Evolutionary conservation across 2,329 filamentous ascomycete genomes (phyloP).

Genomic region (Ceratocystis eucalypticola): DNA sequence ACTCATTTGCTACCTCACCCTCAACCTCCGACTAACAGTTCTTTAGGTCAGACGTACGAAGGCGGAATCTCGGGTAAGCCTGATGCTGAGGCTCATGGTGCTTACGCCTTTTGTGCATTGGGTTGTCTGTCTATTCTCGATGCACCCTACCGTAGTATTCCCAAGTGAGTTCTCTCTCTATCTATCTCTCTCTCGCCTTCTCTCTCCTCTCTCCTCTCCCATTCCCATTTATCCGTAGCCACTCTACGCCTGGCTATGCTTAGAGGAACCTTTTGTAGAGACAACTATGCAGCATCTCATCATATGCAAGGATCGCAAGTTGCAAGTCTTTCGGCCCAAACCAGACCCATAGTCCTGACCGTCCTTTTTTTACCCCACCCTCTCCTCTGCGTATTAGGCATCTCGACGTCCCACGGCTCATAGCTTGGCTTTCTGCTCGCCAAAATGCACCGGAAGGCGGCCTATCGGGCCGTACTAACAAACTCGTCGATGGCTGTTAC

Average conservation of each 20-base stretch:
- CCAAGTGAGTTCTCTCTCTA: slow-evolving; percentile 40
- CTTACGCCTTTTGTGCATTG: slow-evolving; percentile 88
- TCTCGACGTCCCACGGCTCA: slow-evolving; percentile 61
- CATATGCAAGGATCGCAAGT: background rate
- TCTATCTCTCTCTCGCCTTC: slow-evolving; percentile 11
- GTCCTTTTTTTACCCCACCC: background rate
- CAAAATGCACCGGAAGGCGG: slow-evolving; percentile 88
- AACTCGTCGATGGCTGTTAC: slow-evolving; percentile 95
- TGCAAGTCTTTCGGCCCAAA: background rate
- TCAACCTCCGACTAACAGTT: background rate
- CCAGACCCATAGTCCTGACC: background rate
- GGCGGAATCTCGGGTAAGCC: slow-evolving; percentile 82
- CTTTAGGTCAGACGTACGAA: slow-evolving; percentile 75
- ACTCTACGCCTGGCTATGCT: background rate
- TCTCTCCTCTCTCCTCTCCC: slow-evolving; percentile 12
- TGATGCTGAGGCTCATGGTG: slow-evolving; percentile 83
- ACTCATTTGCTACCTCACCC: background rate
- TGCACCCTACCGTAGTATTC: slow-evolving; percentile 59
- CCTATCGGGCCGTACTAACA: slow-evolving; percentile 88
- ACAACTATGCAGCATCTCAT: background rate
- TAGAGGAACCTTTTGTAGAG: background rate
- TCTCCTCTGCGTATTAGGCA: slow-evolving; percentile 35
- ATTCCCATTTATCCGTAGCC: slow-evolving; percentile 3
- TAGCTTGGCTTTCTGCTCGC: slow-evolving; percentile 77
- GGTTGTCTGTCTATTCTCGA: slow-evolving; percentile 79